Conservation (phyloP, 345 rosid species). For the Orychophragmus violaceus region DNA sequence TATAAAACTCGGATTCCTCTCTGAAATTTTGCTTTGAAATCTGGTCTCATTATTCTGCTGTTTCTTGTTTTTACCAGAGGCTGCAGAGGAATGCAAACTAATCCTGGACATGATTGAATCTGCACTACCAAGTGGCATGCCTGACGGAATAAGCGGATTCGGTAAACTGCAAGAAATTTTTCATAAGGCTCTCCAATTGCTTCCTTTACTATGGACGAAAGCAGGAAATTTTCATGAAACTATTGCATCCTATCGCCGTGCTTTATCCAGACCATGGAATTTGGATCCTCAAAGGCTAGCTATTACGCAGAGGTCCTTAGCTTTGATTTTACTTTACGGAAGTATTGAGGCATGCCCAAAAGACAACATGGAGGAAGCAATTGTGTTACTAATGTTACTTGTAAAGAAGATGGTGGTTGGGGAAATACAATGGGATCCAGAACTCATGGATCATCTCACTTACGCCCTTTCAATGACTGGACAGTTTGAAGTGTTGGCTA, state of each 20-base stretch:
- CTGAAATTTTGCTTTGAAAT: not conserved
- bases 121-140: conserved; percentile 69
- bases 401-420: conserved; percentile 59
- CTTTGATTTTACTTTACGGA: conserved; percentile 66
- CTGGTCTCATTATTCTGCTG: not conserved
- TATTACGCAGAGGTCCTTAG: conserved; percentile 67
- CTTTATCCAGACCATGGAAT: conserved; percentile 79
- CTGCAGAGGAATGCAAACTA: conserved; percentile 82
- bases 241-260: conserved; percentile 61
- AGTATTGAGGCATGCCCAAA: conserved; percentile 62
- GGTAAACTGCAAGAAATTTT: conserved; percentile 77
- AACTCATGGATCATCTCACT: conserved; percentile 73
- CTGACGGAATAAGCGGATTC: conserved; percentile 46
- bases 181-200: conserved; percentile 80
- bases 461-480: conserved; percentile 75
- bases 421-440: conserved; percentile 75
- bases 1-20: not conserved
- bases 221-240: conserved; percentile 71
- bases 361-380: conserved; percentile 73
- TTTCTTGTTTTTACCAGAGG: conserved; percentile 51
- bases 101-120: conserved; percentile 69
- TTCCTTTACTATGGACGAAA: conserved; percentile 62
- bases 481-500: conserved; percentile 59
- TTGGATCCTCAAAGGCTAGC: conserved; percentile 71
- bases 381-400: conserved; percentile 63